These are phyloP conservation scores for Ziziphus jujuba DNA, from an alignment of 306 rosid species.

Conservation along the genomic window DNA sequence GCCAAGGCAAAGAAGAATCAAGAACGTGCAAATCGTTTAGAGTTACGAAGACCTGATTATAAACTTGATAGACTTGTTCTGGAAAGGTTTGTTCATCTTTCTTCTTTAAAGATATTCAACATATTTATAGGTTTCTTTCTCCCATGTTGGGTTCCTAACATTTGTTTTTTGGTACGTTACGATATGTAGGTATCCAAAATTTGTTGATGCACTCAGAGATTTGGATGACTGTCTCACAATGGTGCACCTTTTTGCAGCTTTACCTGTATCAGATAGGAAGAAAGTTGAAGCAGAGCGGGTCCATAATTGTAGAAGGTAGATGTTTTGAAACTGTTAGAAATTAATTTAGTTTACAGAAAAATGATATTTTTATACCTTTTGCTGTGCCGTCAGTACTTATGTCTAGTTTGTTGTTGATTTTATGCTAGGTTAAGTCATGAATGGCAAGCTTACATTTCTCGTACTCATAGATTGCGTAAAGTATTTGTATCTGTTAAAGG, in stretches of 20 bases:
- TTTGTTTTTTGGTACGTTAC: constrained; percentile 16
- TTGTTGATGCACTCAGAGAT: constrained; percentile 87
- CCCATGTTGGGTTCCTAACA: background rate
- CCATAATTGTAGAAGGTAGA: constrained; percentile 77
- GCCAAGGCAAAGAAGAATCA: constrained; percentile 79
- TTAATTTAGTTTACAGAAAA: background rate
- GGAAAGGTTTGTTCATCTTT: constrained; percentile 57
- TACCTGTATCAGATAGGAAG: constrained; percentile 71
- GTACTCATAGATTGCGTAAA: constrained; percentile 75
- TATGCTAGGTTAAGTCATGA: constrained; percentile 77
- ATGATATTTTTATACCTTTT: background rate
- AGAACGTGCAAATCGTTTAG: constrained; percentile 64
- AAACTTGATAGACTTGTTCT: constrained; percentile 62
- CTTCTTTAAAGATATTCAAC: background rate
- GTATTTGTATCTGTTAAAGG: constrained; percentile 89
- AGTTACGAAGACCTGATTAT: constrained; percentile 52
- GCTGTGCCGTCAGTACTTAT: constrained; percentile 2
- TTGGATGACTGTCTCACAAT: constrained; percentile 88
- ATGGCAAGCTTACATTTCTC: constrained; percentile 88
- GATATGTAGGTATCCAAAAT: constrained; percentile 71
- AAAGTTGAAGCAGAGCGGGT: constrained; percentile 68
- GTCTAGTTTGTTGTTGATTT: background rate
- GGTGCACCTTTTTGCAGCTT: constrained; percentile 91
- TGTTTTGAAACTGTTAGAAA: background rate
- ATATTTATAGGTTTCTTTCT: background rate